These are phyloP conservation scores for Backusella luteola DNA, from an alignment of 192 early-diverging fungal genomes.

Conservation along the genomic window DNA sequence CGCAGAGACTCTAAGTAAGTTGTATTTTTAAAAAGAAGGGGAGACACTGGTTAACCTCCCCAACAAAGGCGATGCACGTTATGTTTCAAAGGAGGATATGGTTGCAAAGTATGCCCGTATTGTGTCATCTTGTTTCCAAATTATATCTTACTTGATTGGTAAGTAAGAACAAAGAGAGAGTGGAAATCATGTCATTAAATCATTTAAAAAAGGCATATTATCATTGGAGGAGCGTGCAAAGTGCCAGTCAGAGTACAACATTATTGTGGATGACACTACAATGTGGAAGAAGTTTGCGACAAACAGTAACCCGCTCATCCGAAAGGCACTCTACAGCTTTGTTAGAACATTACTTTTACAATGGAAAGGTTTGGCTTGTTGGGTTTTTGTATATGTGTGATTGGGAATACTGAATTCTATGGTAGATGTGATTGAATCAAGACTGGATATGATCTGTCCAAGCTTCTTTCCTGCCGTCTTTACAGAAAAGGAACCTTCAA, in stretches of 20 bases:
- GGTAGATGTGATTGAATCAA: slow-evolving; percentile 43
- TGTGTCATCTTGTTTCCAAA: slow-evolving; percentile 59
- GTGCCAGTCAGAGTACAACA: slow-evolving; percentile 34
- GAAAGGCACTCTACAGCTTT: slow-evolving; percentile 60
- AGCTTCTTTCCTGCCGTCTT: slow-evolving; percentile 67
- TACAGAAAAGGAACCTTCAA: slow-evolving; percentile 67
- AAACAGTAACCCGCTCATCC: slow-evolving; percentile 48
- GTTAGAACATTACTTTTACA: slow-evolving; percentile 48
- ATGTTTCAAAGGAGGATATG: slow-evolving; percentile 76
- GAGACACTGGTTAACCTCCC: not conserved
- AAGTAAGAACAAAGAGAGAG: not conserved
- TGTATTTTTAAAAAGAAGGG: slow-evolving; percentile 5
- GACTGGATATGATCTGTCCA: slow-evolving; percentile 48
- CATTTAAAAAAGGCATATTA: slow-evolving; percentile 1
- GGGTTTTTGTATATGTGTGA: not conserved
- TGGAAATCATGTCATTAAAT: not conserved
- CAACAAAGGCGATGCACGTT: slow-evolving; percentile 63
- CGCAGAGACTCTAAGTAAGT: slow-evolving; percentile 75
- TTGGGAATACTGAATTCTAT: slow-evolving; percentile 21
- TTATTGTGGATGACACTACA: slow-evolving; percentile 48
- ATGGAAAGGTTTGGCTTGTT: slow-evolving; percentile 33
- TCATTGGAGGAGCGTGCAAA: slow-evolving; percentile 26
- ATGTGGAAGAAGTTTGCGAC: slow-evolving; percentile 53
- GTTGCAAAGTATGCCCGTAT: slow-evolving; percentile 65
- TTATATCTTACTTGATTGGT: slow-evolving; percentile 54